Evolutionary conservation across 2,329 filamentous ascomycete genomes (phyloP).

Genomic region (Plenodomus tracheiphilus): DNA sequence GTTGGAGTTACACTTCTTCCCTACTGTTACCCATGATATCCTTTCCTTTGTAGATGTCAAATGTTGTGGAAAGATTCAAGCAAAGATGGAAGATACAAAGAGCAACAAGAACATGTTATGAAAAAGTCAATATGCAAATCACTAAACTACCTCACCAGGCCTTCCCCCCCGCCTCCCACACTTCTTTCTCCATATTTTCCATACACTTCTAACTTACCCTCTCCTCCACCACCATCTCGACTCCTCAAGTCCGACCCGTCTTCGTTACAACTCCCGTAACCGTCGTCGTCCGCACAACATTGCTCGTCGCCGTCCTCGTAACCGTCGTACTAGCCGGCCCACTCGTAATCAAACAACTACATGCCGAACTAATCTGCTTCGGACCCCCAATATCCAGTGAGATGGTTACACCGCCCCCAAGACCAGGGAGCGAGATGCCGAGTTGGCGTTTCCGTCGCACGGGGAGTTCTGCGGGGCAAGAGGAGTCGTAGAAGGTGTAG

Average conservation of each 20-base stretch:
- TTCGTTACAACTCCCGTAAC: conserved; percentile 25
- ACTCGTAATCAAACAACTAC: conserved; percentile 35
- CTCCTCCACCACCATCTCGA: no score
- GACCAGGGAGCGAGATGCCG: conserved; percentile 9
- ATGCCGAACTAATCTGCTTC: conserved; percentile 27
- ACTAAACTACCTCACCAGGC: no score
- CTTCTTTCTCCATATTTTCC: no score
- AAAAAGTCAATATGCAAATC: no score
- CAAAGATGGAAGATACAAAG: no score
- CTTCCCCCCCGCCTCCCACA: no score
- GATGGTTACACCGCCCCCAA: conserved; percentile 22
- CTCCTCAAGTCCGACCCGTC: conserved; percentile 8
- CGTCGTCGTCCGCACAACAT: conserved; percentile 23
- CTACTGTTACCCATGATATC: no score
- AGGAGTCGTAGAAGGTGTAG: conserved; percentile 38
- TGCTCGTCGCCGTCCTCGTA: conserved; percentile 23
- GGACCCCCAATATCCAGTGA: conserved; percentile 26
- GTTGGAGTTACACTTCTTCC: neutral
- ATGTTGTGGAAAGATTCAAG: no score
- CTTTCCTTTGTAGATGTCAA: no score
- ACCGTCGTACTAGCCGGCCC: conserved; percentile 30
- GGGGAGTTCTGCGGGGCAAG: conserved; percentile 33
- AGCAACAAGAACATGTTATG: no score
- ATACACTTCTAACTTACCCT: no score
- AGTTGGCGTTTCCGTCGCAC: conserved; percentile 36